A percentile compares a stretch with the other conserved stretches of the same genome.
Evolutionary conservation across 805 yeast species (phyloP).

Genomic region (Dipodascus geniculatus): DNA sequence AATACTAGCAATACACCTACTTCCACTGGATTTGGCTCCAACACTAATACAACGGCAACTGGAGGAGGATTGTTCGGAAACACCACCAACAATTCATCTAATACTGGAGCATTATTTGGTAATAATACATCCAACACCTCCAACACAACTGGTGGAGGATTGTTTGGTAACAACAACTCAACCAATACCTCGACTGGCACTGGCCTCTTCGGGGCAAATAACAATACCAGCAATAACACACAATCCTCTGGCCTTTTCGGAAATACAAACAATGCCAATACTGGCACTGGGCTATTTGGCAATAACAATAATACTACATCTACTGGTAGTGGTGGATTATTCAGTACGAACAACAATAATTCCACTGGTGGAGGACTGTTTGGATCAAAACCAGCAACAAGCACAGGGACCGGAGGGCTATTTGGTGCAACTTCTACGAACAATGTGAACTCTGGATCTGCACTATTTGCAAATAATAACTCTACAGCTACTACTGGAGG

Average conservation of each 20-base stretch:
- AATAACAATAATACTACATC: constrained; percentile 9
- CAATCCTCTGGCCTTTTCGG: constrained; percentile 1
- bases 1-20: neutral
- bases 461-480: constrained; percentile 8
- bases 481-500: constrained; percentile 7
- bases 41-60: neutral
- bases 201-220: neutral
- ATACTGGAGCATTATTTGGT: constrained; percentile 22
- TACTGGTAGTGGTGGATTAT: constrained; percentile 10
- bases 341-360: constrained; percentile 5
- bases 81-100: neutral
- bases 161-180: constrained; percentile 7
- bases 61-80: neutral
- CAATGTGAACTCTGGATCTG: constrained; percentile 3
- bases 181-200: neutral
- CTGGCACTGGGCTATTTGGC: constrained; percentile 21
- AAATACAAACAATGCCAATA: constrained; percentile 8
- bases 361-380: constrained; percentile 6
- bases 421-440: neutral
- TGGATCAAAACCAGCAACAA: neutral
- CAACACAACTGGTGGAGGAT: constrained; percentile 10
- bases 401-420: neutral
- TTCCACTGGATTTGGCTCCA: neutral
- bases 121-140: constrained; percentile 13
- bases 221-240: neutral